Percentiles rank a stretch among this genome's conserved stretches.
Evolutionary conservation across 2,329 filamentous ascomycete species (phyloP).

Genomic region (Alternaria triticina): DNA sequence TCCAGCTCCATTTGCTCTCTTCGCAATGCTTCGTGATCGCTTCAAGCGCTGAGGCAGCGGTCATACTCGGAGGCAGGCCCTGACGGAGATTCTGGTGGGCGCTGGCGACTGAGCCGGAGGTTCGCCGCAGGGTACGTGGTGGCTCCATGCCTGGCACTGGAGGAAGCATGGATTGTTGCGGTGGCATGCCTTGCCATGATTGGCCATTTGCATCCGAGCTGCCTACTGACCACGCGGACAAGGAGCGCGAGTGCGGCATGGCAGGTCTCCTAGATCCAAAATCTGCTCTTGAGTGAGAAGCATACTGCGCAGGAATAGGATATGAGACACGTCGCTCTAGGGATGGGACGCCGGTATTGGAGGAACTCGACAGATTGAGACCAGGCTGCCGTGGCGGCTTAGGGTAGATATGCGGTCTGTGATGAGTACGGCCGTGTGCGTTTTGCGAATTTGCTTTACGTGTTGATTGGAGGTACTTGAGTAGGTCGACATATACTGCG

Average conservation of each 20-base stretch:
- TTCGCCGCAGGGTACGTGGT: slow-evolving; percentile 40
- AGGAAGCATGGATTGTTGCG: slow-evolving; percentile 29
- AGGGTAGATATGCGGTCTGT: slow-evolving; percentile 66
- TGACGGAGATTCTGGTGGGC: slow-evolving; percentile 35
- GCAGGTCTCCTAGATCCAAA: slow-evolving; percentile 25
- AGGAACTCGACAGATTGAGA: slow-evolving; percentile 54
- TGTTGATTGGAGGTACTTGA: slow-evolving; percentile 56
- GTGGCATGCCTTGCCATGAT: slow-evolving; percentile 34
- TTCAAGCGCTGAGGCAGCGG: slow-evolving; percentile 46
- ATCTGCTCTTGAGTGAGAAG: slow-evolving; percentile 28
- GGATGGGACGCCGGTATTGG: slow-evolving; percentile 34
- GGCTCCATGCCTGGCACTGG: slow-evolving; percentile 34
- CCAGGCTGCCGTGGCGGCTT: slow-evolving; percentile 65
- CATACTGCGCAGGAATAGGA: slow-evolving; percentile 31
- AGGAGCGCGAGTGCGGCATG: slow-evolving; percentile 37
- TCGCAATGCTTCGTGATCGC: slow-evolving; percentile 46
- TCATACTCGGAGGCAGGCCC: slow-evolving; percentile 43
- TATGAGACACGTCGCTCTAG: slow-evolving; percentile 43
- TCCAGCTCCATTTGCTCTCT: slow-evolving; percentile 66
- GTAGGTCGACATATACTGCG: slow-evolving; percentile 57
- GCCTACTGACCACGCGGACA: slow-evolving; percentile 36
- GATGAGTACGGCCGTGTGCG: slow-evolving; percentile 50
- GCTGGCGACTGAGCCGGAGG: slow-evolving; percentile 42
- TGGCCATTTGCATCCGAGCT: slow-evolving; percentile 24
- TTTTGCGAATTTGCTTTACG: slow-evolving; percentile 50